Evolutionary conservation across 169 alveolate genomes (phyloP).

Genomic region (Hepatocystis sp.): DNA sequence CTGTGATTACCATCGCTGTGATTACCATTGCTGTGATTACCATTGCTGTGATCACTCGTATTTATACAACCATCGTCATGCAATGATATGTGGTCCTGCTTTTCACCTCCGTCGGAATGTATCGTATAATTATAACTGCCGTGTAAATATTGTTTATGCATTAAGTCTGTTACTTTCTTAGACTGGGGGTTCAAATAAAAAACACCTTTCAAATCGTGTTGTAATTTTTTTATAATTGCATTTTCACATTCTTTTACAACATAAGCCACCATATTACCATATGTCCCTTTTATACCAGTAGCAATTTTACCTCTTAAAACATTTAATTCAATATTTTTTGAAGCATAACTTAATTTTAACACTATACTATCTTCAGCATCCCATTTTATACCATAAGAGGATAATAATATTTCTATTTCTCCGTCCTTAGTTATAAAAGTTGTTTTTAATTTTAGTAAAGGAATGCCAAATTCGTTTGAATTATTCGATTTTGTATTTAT

Average conservation of each 20-base stretch:
- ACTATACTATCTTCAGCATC: conserved; percentile 70
- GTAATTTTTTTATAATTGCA: conserved; percentile 76
- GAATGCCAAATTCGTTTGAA: conserved; percentile 63
- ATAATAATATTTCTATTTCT: conserved; percentile 27
- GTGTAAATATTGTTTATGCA: conserved; percentile 55
- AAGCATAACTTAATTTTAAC: conserved; percentile 19
- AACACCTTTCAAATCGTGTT: conserved; percentile 78
- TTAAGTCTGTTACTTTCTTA: conserved; percentile 11
- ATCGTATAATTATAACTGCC: conserved; percentile 11
- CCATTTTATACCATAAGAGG: conserved; percentile 60
- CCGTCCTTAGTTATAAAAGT: conserved; percentile 14
- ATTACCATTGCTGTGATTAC: background rate
- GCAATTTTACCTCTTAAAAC: conserved; percentile 78
- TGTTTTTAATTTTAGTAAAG: conserved; percentile 61
- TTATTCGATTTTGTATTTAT: conserved; percentile 24
- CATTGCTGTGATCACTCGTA: background rate
- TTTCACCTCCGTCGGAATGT: background rate
- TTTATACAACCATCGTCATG: conserved; percentile 2
- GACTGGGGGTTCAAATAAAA: conserved; percentile 58
- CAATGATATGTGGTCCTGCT: conserved; percentile 18
- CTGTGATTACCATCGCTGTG: background rate
- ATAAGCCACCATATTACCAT: conserved; percentile 68
- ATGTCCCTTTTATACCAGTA: conserved; percentile 70
- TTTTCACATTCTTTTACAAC: conserved; percentile 80
- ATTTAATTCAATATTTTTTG: conserved; percentile 16